Base-by-base conservation (phyloP, 192 early-diverging fungal species). In the Backusella tarrabulga region DNA sequence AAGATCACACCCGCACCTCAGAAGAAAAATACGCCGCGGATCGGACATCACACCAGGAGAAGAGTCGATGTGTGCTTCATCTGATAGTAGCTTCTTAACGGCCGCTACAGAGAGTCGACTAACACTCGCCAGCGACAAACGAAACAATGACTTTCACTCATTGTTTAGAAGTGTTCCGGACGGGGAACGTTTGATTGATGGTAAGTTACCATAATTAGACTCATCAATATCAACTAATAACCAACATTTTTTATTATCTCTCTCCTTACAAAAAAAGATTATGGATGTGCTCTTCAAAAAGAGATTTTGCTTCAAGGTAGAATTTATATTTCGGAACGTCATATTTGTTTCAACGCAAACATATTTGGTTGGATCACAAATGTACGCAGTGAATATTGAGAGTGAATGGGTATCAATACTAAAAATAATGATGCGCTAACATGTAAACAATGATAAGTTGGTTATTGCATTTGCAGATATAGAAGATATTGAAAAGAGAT, bases 361-460 rank as follows among this genome's bases (percentile, higher is more conserved):
- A 95, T 97, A 71, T 95, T 97, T 85, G 95, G 95, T 41, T 96
- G 94, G 91, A 91, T 93, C 12, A 94, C 93, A 29, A 93, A 87
- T 78, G 89, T 87, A 87, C 77, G 80, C 66, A 68, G 23, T 26
- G 6, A 63, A 63, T 29, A 63, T 26, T 4, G 38, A 40, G 38
- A 40, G 38, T 9, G 38, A 40, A 42, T 17, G 23, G 12, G 29
- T 23, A 54, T n/a, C 4, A 35, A 2, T 44, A 29, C n/a, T 54
- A 38, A 70, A 36, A 23, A 40, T 70, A 70, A 70, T 26, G 26
- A 63, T 63, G 56, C 56, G 56, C 56, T 63, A 63, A 63, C 26
- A 63, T 63, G 56, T 63, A 63, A 63, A 63, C 56, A 29, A 29
- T 63, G 12, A 63, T 26, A 23, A 87, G 83, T 77, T 95, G 70